Evolutionary conservation across 2,329 filamentous ascomycete species (phyloP), one percentile per base, ranked within the genome.

Genomic region (Bimuria novae-zelandiae): DNA sequence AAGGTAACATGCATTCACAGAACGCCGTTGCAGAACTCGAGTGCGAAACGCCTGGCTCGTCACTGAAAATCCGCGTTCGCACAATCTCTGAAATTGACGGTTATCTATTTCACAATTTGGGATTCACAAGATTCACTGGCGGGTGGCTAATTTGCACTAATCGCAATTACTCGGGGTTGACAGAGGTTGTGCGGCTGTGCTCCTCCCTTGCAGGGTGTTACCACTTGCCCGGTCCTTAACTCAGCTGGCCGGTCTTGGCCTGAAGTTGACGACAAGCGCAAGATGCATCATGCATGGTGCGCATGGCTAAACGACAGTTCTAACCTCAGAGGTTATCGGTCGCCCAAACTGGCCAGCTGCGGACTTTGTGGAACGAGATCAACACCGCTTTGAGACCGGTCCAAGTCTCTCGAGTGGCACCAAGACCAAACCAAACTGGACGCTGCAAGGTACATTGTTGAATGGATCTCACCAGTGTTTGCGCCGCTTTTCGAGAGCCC

Each of bases 381-480:
- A 55, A 51, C 51, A 56, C 60, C 50, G 59, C 57, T 63, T 69
- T 64, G 62, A 65, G 60, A 56, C 60, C 47, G 59, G 55, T 65
- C 68, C 61, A 61, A 64, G 61, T 55, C 61, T 51, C n/a, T 57
- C 47, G 51, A 60, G 63, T 70, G 37, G 60, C 65, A 68, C 65
- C 40, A 59, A 47, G 51, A 56, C 62, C 60, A 60, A 59, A 56
- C 52, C 53, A 46, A 60, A 54, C 52, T 57, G 57, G 57, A 43
- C 47, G 59, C 69, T 72, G 71, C 70, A 71, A 72, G 71, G 70
- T 68, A 72, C 69, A 54, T 46, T 62, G 60, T 55, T 58, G 57
- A 59, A 60, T 41, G 33, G 55, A 48, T 47, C 37, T 35, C 42
- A 36, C 35, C 54, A 56, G 52, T 49, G 47, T 51, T 39, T 60